These are phyloP conservation scores for Cercospora beticola DNA, from an alignment of 2,329 filamentous ascomycete genomes.

Conservation along the genomic window DNA sequence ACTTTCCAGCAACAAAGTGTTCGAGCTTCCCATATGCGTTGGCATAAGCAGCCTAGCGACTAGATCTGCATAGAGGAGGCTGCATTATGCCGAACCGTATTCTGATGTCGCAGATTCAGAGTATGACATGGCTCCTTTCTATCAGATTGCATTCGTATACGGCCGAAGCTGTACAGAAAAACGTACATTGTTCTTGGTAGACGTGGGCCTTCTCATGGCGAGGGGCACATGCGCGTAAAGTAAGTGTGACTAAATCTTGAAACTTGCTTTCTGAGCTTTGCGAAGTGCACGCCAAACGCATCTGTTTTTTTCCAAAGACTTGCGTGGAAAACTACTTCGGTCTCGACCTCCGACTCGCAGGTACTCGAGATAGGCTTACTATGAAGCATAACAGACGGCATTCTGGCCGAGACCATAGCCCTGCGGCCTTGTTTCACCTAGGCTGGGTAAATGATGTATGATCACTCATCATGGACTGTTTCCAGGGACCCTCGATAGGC, in stretches of 20 bases:
- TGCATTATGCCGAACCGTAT: no score
- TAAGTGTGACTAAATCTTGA: neutral
- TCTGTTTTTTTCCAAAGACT: no score
- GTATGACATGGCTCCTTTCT: no score
- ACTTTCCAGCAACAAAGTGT: no score
- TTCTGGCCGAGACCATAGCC: no score
- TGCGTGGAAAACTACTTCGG: no score
- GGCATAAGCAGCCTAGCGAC: no score
- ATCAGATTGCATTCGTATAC: no score
- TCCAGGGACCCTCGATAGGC: neutral
- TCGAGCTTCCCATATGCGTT: no score
- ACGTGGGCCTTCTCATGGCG: neutral
- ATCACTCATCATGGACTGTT: neutral
- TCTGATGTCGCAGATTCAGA: no score
- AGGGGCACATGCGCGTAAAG: neutral
- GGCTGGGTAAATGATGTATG: neutral
- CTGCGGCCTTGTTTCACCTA: neutral
- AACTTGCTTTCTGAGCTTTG: neutral
- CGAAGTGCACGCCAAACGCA: neutral
- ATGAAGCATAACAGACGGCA: neutral
- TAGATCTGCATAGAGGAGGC: no score
- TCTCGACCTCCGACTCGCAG: no score
- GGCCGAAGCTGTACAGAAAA: neutral
- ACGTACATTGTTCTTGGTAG: neutral
- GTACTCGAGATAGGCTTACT: neutral